These are phyloP conservation scores for Nemania abortiva DNA, from an alignment of 2,329 filamentous ascomycete species.

Conservation along the genomic window DNA sequence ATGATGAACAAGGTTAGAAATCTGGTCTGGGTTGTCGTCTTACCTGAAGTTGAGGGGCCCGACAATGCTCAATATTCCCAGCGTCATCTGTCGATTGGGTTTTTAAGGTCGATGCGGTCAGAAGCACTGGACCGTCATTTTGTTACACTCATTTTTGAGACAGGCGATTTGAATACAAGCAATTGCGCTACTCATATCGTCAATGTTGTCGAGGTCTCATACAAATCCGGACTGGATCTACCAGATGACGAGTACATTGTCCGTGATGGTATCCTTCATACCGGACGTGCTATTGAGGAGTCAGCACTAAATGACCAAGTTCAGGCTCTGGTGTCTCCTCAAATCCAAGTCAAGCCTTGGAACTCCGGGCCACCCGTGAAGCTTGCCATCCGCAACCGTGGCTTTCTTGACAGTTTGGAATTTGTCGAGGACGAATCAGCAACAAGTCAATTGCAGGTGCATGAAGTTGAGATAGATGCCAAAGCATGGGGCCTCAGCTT, in stretches of 20 bases:
- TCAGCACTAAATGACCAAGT: slow-evolving; percentile 21
- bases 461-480: slow-evolving; percentile 41
- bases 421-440: slow-evolving; percentile 40
- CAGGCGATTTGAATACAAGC: too few relatives aligned
- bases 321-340: slow-evolving; percentile 30
- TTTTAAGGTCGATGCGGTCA: background rate
- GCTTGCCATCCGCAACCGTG: slow-evolving; percentile 37
- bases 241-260: too few relatives aligned
- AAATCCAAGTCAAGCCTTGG: slow-evolving; percentile 31
- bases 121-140: too few relatives aligned
- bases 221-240: too few relatives aligned
- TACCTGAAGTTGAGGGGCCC: background rate
- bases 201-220: too few relatives aligned
- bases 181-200: too few relatives aligned
- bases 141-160: too few relatives aligned
- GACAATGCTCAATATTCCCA: background rate
- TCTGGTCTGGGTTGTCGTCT: background rate
- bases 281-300: slow-evolving; percentile 34
- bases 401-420: slow-evolving; percentile 41
- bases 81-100: background rate
- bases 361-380: slow-evolving; percentile 39
- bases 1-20: background rate
- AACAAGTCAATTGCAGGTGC: background rate
- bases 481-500: slow-evolving; percentile 39
- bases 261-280: too few relatives aligned